Conservation (phyloP, 2,329 filamentous ascomycete genomes). For the Fragosphaeria purpurea region DNA sequence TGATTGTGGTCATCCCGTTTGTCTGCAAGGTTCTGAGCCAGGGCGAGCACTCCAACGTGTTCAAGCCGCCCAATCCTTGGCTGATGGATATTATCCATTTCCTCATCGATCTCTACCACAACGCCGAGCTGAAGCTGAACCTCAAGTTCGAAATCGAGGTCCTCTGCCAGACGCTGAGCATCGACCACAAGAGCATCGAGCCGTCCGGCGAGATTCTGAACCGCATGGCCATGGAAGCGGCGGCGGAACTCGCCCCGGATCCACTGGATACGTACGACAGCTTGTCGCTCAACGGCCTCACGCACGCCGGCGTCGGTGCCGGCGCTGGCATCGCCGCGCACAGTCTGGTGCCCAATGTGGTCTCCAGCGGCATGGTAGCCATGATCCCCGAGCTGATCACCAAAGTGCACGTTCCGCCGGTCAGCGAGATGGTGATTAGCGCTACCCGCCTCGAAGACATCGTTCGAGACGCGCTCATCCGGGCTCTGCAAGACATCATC, state of each 20-base stretch:
- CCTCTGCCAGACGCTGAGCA: constrained; percentile 78
- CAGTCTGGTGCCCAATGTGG: constrained; percentile 69
- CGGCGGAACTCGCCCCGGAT: constrained; percentile 52
- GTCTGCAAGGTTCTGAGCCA: constrained; percentile 92
- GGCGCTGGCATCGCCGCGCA: constrained; percentile 1
- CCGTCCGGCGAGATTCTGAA: constrained; percentile 80
- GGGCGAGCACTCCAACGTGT: constrained; percentile 74
- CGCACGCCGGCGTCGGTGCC: constrained; percentile 54
- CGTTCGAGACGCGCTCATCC: constrained; percentile 74
- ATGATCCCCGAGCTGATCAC: constrained; percentile 76
- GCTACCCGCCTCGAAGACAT: constrained; percentile 61
- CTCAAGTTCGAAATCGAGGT: constrained; percentile 99
- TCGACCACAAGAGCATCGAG: constrained; percentile 89
- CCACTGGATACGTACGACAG: constrained; percentile 74
- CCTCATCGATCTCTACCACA: constrained; percentile 87
- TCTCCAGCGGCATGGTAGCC: constrained; percentile 64
- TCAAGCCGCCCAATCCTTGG: constrained; percentile 94
- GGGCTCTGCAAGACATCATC: constrained; percentile 91
- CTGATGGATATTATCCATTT: constrained; percentile 90
- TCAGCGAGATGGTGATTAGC: constrained; percentile 69
- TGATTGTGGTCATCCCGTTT: constrained; percentile 90
- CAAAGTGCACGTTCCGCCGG: constrained; percentile 69
- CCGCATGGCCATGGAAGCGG: constrained; percentile 54
- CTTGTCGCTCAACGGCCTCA: constrained; percentile 65
- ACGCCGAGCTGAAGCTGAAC: constrained; percentile 87